Percentiles rank a stretch among this genome's conserved stretches.
phyloP scores from a whole-genome alignment of 805 yeast genomes.

The Ogataea minuta region DNA sequence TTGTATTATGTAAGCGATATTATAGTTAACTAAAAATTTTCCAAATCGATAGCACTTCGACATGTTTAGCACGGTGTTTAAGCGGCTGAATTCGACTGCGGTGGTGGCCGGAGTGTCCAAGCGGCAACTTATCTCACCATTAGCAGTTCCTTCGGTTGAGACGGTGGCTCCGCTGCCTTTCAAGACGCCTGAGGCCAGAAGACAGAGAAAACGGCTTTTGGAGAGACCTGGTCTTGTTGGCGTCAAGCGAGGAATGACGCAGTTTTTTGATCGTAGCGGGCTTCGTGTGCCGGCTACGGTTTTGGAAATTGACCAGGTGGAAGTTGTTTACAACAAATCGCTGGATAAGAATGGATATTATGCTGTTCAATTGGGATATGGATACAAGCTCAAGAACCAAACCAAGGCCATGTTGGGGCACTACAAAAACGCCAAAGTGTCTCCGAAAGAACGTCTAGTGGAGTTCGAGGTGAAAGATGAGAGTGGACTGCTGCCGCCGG shows the following conservation, averaged over 20 bases:
- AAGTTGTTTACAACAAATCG: slow-evolving; percentile 75
- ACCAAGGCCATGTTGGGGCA: slow-evolving; percentile 70
- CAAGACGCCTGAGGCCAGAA: slow-evolving; percentile 68
- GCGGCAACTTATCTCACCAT: slow-evolving; percentile 41
- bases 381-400: slow-evolving; percentile 63
- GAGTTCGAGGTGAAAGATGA: slow-evolving; percentile 79
- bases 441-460: slow-evolving; percentile 72
- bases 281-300: slow-evolving; percentile 79
- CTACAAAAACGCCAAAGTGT: slow-evolving; percentile 72
- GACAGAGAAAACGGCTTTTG: slow-evolving; percentile 69
- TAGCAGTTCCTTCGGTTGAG: slow-evolving; percentile 47
- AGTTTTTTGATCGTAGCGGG: slow-evolving; percentile 73
- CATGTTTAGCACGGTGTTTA: slow-evolving; percentile 11
- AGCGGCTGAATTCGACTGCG: slow-evolving; percentile 36
- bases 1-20: slow-evolving; percentile 8
- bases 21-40: slow-evolving; percentile 5
- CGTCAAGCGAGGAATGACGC: slow-evolving; percentile 85
- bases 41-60: not conserved
- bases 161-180: slow-evolving; percentile 51
- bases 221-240: slow-evolving; percentile 83
- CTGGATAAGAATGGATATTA: slow-evolving; percentile 71
- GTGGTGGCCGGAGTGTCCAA: slow-evolving; percentile 22
- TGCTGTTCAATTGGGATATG: slow-evolving; percentile 87
- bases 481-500: slow-evolving; percentile 67
- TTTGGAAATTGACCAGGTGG: slow-evolving; percentile 81